phyloP scores from a whole-genome alignment of 257 asterid genomes.

The Forsythia viridissima region DNA sequence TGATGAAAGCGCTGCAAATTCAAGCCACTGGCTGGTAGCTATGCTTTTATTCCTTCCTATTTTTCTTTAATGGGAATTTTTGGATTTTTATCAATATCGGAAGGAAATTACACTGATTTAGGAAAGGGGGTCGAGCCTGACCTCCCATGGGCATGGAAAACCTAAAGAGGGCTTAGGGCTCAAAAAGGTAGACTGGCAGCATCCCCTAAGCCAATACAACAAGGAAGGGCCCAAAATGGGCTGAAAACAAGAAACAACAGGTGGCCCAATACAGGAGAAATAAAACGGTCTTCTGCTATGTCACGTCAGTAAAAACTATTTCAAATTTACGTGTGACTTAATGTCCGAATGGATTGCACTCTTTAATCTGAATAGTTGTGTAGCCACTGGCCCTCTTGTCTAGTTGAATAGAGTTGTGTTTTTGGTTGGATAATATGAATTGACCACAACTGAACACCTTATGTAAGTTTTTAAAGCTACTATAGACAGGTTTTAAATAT shows the following conservation, averaged over 20 bases:
- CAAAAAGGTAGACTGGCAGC: too few relatives aligned
- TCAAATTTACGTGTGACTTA: background rate
- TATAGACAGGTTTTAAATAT: background rate
- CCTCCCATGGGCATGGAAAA: too few relatives aligned
- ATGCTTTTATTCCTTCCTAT: conserved; percentile 2
- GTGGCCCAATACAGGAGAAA: background rate
- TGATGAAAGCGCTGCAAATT: conserved; percentile 10
- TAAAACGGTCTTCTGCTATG: background rate
- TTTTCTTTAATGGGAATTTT: too few relatives aligned
- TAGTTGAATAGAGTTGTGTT: background rate
- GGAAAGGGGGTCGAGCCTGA: too few relatives aligned
- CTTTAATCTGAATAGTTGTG: background rate
- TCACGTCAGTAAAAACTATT: background rate
- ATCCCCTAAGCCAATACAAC: too few relatives aligned
- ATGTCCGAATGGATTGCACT: background rate
- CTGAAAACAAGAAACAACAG: too few relatives aligned
- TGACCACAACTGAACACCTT: background rate
- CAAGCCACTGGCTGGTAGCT: background rate
- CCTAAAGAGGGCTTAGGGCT: too few relatives aligned
- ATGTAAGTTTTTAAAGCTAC: background rate
- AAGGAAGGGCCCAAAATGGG: too few relatives aligned
- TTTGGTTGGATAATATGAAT: background rate
- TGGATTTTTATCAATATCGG: too few relatives aligned
- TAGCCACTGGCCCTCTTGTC: background rate
- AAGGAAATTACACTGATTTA: too few relatives aligned